A percentile compares a stretch with the other conserved stretches of the same genome.
These are phyloP conservation scores for Westerdykella aurantiaca DNA, from an alignment of 2,329 filamentous ascomycete genomes.

Conservation along the genomic window DNA sequence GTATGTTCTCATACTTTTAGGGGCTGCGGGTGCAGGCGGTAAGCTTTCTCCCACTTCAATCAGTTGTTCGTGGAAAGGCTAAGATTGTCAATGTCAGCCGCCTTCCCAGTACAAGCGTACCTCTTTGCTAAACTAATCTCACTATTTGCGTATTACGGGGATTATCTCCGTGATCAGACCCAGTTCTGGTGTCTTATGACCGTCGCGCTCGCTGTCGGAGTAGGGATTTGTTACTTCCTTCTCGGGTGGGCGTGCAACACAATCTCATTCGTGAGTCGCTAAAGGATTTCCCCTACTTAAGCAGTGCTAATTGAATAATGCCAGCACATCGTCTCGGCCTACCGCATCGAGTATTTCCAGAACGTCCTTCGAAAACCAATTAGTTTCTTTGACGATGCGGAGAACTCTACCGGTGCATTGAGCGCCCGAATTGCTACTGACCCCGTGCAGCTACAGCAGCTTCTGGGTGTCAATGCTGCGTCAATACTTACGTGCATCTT, in stretches of 20 bases:
- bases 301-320: slow-evolving; percentile 1
- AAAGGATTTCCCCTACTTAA: neutral
- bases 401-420: slow-evolving; percentile 80
- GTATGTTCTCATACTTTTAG: slow-evolving; percentile 6
- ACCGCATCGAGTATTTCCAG: slow-evolving; percentile 73
- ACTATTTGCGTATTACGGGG: slow-evolving; percentile 14
- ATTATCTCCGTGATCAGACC: slow-evolving; percentile 9
- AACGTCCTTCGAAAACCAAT: slow-evolving; percentile 87
- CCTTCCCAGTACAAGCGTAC: slow-evolving; percentile 18
- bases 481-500: slow-evolving; percentile 75
- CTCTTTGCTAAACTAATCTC: slow-evolving; percentile 21
- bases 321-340: slow-evolving; percentile 54
- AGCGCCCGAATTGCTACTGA: slow-evolving; percentile 52
- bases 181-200: slow-evolving; percentile 43
- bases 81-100: slow-evolving; percentile 61
- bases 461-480: slow-evolving; percentile 46
- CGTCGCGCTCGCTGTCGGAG: slow-evolving; percentile 13
- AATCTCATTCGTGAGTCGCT: slow-evolving; percentile 15
- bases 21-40: slow-evolving; percentile 5
- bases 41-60: slow-evolving; percentile 1
- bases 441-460: slow-evolving; percentile 22
- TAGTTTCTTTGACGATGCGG: slow-evolving; percentile 80
- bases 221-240: slow-evolving; percentile 18
- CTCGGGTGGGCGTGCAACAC: slow-evolving; percentile 23
- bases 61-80: slow-evolving; percentile 57